phyloP scores from a whole-genome alignment of 1,139 yeast genomes.

The Wickerhamomyces sp. region DNA sequence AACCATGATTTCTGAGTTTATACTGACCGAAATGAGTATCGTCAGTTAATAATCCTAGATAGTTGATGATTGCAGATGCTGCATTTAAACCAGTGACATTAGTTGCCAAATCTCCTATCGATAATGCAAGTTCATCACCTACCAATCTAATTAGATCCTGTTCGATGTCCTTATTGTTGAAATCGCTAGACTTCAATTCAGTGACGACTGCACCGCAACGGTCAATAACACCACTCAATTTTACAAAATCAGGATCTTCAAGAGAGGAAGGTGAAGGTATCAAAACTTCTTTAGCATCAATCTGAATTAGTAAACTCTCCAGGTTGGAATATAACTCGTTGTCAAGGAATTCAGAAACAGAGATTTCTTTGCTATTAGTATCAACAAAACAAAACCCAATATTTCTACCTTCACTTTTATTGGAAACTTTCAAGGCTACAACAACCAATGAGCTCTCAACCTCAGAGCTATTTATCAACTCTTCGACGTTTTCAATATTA shows the following conservation, averaged over 20 bases:
- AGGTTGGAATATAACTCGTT: slow-evolving; percentile 83
- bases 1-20: slow-evolving; percentile 60
- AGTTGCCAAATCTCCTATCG: slow-evolving; percentile 49
- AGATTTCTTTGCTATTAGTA: slow-evolving; percentile 59
- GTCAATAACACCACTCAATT: slow-evolving; percentile 59
- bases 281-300: slow-evolving; percentile 84
- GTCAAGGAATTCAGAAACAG: slow-evolving; percentile 77
- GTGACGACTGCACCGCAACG: slow-evolving; percentile 74
- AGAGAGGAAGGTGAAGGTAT: slow-evolving; percentile 45
- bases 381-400: slow-evolving; percentile 85
- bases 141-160: slow-evolving; percentile 68
- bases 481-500: slow-evolving; percentile 77
- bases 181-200: slow-evolving; percentile 51
- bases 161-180: slow-evolving; percentile 50
- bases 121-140: slow-evolving; percentile 48
- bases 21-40: slow-evolving; percentile 48
- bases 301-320: slow-evolving; percentile 79
- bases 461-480: slow-evolving; percentile 53
- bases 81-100: slow-evolving; percentile 44
- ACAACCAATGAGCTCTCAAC: slow-evolving; percentile 61
- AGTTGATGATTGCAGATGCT: slow-evolving; percentile 56
- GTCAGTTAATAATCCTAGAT: slow-evolving; percentile 58
- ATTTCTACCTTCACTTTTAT: slow-evolving; percentile 43
- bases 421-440: slow-evolving; percentile 61
- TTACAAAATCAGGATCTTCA: slow-evolving; percentile 38